Evolutionary conservation across 495 filamentous ascomycete species (phyloP), one percentile per base, ranked within the genome.

Genomic region (Trichoderma orchidacearum): DNA sequence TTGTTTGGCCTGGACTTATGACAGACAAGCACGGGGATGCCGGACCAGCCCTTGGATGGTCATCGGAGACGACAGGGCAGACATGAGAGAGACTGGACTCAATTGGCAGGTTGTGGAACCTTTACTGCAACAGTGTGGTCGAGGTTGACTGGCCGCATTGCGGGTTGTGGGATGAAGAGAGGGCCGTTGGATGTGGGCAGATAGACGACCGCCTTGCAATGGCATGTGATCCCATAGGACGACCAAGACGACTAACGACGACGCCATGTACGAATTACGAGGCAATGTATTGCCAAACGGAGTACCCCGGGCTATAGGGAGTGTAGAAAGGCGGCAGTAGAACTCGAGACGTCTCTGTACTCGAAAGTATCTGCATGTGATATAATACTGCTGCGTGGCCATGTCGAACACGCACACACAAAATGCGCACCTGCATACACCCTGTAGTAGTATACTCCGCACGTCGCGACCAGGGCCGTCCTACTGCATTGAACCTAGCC

Each of bases 1-100:
- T 9, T 77, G 72, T 38, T 54, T 77, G 35, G 73, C 73, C 21
- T 77, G 74, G 74, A 68, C 68, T 11, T 77, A 70, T 62, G 69
- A 75, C 23, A 54, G 59, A 2, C 50, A 50, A 18, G 58, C 58
- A 3, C 45, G 53, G 30, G 45, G 56, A 15, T 77, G 74, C 55
- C 60, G 69, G 36, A 51, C 66, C 28, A 72, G 69, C 15, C 67
- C 69, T 30, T 77, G 72, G 73, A 67, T 73, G 55, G 70, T 72
- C 51, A 60, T 77, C 0, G 74, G 74, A 45, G 60, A 66, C 53
- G 30, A 57, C 2, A 13, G 28, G 59, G 66, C 50, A 53, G 41
- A 48, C 18, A 27, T 13, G 41, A 27, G n/a, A 11, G 41, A 48
- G 41, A 25, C 41, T 25, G 41, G 41, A 1, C 41, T 48, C 7